phyloP scores from a whole-genome alignment of 2,329 filamentous ascomycete genomes.

The Alternaria triticina region DNA sequence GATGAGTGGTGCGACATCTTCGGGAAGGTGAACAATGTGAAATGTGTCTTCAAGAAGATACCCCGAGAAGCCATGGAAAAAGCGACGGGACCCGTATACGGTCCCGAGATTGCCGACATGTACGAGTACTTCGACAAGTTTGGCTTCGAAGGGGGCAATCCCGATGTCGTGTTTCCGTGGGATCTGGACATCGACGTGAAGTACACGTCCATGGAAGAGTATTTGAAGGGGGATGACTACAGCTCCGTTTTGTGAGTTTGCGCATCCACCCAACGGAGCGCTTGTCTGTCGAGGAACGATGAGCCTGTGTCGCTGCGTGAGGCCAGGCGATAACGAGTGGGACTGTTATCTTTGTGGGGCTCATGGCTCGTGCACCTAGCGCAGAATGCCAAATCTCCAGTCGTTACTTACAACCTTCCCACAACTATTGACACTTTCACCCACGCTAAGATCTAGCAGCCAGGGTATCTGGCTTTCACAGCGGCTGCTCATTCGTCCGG shows the following conservation, averaged over 20 bases:
- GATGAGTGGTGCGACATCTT: conserved; percentile 34
- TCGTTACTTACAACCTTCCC: background rate
- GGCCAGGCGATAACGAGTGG: background rate
- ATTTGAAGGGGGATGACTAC: conserved; percentile 34
- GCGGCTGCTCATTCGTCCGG: background rate
- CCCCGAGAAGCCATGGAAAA: conserved; percentile 27
- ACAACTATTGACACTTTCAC: background rate
- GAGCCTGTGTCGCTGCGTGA: background rate
- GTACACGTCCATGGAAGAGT: conserved; percentile 33
- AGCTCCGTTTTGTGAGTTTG: conserved; percentile 16
- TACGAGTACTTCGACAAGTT: conserved; percentile 44
- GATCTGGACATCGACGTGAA: conserved; percentile 27
- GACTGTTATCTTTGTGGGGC: background rate
- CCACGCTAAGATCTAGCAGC: background rate
- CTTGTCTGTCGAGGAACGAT: background rate
- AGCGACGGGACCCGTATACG: conserved; percentile 23
- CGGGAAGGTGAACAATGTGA: conserved; percentile 24
- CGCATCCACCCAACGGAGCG: background rate
- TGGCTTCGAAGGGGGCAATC: conserved; percentile 47
- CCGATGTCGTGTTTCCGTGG: conserved; percentile 38
- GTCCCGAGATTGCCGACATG: conserved; percentile 43
- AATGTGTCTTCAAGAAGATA: conserved; percentile 21
- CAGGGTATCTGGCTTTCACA: background rate
- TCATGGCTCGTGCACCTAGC: background rate
- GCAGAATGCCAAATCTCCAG: background rate